phyloP scores from a whole-genome alignment of 371 early-diverging fungal species.

The Fennellomyces sp. region DNA sequence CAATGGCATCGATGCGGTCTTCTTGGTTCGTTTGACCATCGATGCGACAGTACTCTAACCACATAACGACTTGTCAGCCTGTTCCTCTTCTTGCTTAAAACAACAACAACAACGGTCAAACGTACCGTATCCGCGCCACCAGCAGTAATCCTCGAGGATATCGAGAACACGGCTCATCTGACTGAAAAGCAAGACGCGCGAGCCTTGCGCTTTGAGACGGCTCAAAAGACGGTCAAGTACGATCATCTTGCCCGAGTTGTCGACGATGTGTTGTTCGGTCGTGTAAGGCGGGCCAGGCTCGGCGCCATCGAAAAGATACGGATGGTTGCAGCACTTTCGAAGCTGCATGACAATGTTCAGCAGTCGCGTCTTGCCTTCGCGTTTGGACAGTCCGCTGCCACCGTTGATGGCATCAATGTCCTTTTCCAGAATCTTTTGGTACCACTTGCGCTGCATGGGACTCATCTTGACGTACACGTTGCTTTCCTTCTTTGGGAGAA shows the following conservation, averaged over 20 bases:
- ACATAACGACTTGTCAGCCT: neutral
- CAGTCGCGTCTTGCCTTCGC: constrained; percentile 86
- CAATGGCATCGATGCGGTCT: constrained; percentile 91
- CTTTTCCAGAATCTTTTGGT: constrained; percentile 96
- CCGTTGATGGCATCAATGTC: constrained; percentile 96
- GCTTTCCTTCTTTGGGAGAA: constrained; percentile 96
- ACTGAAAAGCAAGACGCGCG: constrained; percentile 96
- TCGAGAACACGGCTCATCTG: constrained; percentile 99
- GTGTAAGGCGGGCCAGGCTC: constrained; percentile 92
- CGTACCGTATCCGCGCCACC: constrained; percentile 83
- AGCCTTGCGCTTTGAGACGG: constrained; percentile 87
- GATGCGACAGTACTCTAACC: constrained; percentile 92
- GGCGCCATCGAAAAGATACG: constrained; percentile 98
- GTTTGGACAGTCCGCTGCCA: constrained; percentile 56
- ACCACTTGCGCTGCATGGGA: constrained; percentile 97
- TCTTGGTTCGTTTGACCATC: constrained; percentile 97
- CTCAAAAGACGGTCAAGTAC: constrained; percentile 92
- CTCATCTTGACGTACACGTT: constrained; percentile 97
- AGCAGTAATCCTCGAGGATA: constrained; percentile 98
- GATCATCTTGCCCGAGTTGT: constrained; percentile 94
- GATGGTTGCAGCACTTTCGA: constrained; percentile 99
- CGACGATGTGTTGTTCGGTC: constrained; percentile 96
- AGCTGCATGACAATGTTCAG: constrained; percentile 99
- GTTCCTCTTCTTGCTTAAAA: neutral
- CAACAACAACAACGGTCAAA: neutral